phyloP scores from a whole-genome alignment of 805 yeast genomes.

The Lachancea thermotolerans region DNA sequence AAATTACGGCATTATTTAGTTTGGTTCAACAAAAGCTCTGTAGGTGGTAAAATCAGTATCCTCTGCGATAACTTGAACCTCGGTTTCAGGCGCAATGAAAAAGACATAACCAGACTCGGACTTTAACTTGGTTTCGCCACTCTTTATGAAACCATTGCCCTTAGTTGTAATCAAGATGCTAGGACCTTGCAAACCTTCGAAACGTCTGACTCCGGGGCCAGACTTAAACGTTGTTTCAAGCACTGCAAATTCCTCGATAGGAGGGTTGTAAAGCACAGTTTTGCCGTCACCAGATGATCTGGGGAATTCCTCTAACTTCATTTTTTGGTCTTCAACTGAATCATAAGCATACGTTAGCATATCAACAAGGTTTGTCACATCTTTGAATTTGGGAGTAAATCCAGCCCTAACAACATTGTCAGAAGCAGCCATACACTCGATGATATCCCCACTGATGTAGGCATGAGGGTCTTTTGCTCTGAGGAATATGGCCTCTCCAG shows the following conservation, averaged over 20 bases:
- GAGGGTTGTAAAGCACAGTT: conserved; percentile 79
- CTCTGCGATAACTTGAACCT: conserved; percentile 50
- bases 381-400: conserved; percentile 98
- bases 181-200: conserved; percentile 73
- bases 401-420: conserved; percentile 99
- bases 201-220: conserved; percentile 41
- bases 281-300: conserved; percentile 63
- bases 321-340: conserved; percentile 88
- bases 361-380: conserved; percentile 78
- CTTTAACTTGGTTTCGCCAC: conserved; percentile 35
- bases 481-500: conserved; percentile 95
- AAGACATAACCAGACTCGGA: conserved; percentile 72
- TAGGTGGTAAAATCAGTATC: conserved; percentile 64
- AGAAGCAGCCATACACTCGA: conserved; percentile 99
- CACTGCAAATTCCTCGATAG: conserved; percentile 95
- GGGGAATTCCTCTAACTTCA: conserved; percentile 48
- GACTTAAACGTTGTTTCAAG: conserved; percentile 64
- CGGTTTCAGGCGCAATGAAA: conserved; percentile 74
- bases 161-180: conserved; percentile 78
- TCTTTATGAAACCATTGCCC: conserved; percentile 62
- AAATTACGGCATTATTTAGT: conserved; percentile 9
- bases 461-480: conserved; percentile 99
- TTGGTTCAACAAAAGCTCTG: conserved; percentile 83
- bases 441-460: conserved; percentile 92
- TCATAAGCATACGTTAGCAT: conserved; percentile 88